Evolutionary conservation across 176 grass and related monocot genomes (phyloP).

Genomic region (Echinochloa phyllopogon): DNA sequence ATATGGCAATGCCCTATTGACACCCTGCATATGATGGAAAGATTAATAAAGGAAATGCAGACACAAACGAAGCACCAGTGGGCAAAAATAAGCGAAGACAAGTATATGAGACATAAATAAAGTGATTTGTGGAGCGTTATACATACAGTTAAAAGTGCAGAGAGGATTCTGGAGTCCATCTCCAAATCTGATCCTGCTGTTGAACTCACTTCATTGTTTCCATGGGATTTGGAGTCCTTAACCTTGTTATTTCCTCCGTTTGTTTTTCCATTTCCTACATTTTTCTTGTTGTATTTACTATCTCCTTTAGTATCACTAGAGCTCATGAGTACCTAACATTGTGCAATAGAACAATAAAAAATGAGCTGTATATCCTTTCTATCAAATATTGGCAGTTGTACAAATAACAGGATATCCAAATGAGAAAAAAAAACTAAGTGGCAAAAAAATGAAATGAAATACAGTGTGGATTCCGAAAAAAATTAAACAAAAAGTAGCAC

Average conservation of each 20-base stretch:
- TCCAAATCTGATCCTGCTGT: conserved; percentile 66
- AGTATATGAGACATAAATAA: conserved; percentile 13
- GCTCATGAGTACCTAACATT: conserved; percentile 76
- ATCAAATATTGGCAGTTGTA: neutral
- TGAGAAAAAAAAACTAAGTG: neutral
- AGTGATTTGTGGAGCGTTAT: conserved; percentile 11
- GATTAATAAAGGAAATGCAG: conserved; percentile 34
- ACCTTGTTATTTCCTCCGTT: conserved; percentile 53
- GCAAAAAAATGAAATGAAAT: neutral
- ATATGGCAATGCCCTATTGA: conserved; percentile 97
- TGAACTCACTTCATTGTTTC: conserved; percentile 50
- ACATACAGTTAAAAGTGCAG: conserved; percentile 90
- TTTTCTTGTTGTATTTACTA: conserved; percentile 67
- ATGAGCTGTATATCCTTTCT: neutral
- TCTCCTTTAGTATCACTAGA: conserved; percentile 51
- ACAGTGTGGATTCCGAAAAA: neutral
- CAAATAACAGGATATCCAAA: conserved; percentile 26
- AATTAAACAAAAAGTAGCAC: neutral
- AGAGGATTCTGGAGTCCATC: conserved; percentile 92
- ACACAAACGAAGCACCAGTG: conserved; percentile 2
- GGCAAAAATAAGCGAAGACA: conserved; percentile 31
- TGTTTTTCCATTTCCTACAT: conserved; percentile 48
- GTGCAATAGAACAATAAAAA: conserved; percentile 31
- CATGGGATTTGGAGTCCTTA: conserved; percentile 42
- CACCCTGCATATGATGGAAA: conserved; percentile 65